phyloP scores from a whole-genome alignment of 2,329 filamentous ascomycete genomes.

The Neonectria faginata region DNA sequence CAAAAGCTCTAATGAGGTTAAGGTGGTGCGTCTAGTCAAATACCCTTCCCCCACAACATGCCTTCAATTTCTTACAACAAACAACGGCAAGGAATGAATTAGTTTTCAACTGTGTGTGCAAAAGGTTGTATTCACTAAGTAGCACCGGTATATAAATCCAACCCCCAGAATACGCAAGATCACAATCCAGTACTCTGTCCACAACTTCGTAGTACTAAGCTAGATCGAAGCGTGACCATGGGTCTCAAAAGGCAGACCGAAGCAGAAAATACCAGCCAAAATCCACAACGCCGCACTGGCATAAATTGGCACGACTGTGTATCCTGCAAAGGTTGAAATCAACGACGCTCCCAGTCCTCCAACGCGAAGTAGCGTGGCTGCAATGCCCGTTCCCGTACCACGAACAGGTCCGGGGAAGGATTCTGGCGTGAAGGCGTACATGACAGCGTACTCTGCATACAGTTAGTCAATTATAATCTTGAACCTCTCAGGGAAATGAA shows the following conservation, averaged over 20 bases:
- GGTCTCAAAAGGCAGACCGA: constrained; percentile 59
- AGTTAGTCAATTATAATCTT: not conserved
- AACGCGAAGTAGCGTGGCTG: constrained; percentile 53
- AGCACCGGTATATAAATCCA: not conserved
- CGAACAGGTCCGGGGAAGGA: constrained; percentile 65
- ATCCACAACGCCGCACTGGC: constrained; percentile 59
- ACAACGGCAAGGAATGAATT: not conserved
- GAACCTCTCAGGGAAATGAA: too few relatives aligned
- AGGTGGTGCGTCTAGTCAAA: too few relatives aligned
- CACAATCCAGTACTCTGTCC: too few relatives aligned
- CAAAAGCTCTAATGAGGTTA: too few relatives aligned
- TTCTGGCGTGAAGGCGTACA: constrained; percentile 62
- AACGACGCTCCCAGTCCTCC: constrained; percentile 56
- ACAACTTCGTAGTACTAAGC: too few relatives aligned
- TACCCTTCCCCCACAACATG: too few relatives aligned
- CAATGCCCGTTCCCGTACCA: constrained; percentile 63
- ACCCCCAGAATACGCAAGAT: constrained; percentile 41
- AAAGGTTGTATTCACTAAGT: not conserved
- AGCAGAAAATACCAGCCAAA: constrained; percentile 53
- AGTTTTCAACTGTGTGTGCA: not conserved
- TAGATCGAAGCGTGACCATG: constrained; percentile 52
- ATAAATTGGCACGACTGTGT: constrained; percentile 58
- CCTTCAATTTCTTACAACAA: not conserved
- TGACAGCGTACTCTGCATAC: constrained; percentile 35
- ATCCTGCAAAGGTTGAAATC: constrained; percentile 57